Percentiles rank a stretch among this genome's conserved stretches.
Evolutionary conservation across 1,284 basidiomycete genomes (phyloP).

Genomic region (Microbotryomycetes sp.): DNA sequence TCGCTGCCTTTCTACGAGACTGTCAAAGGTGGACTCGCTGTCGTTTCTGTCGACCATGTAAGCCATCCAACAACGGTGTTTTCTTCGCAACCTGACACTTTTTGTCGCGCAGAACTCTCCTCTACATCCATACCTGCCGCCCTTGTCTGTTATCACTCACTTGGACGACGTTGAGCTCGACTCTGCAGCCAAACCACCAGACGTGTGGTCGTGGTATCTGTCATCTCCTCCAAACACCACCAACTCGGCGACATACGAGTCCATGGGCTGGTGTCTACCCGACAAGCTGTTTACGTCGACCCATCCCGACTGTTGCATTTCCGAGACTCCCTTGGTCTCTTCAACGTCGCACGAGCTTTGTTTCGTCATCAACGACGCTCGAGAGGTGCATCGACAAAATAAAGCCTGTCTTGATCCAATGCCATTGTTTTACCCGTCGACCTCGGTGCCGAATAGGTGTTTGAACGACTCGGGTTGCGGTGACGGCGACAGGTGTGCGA

Average conservation of each 20-base stretch:
- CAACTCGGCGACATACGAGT: background rate
- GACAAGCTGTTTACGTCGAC: background rate
- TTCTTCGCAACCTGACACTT: too few species aligned
- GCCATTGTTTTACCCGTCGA: background rate
- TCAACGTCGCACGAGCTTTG: background rate
- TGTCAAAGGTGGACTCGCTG: background rate
- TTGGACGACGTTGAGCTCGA: conserved; percentile 29
- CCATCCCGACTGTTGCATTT: background rate
- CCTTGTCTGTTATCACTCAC: conserved; percentile 5
- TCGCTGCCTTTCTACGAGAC: background rate
- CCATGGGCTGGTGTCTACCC: conserved; percentile 21
- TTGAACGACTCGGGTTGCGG: background rate
- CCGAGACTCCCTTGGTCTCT: background rate
- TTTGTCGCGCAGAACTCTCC: background rate
- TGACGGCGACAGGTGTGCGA: background rate
- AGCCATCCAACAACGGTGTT: too few species aligned
- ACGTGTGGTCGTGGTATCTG: background rate
- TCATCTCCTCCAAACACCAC: background rate
- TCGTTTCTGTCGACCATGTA: background rate
- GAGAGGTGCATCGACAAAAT: background rate
- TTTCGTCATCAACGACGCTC: background rate
- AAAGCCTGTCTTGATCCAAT: background rate
- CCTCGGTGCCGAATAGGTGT: background rate
- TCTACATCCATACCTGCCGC: background rate
- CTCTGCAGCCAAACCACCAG: background rate